Percentiles rank a stretch among this genome's conserved stretches.
phyloP scores from a whole-genome alignment of 2,329 filamentous ascomycete genomes.

The Arthrinium puccinioides region DNA sequence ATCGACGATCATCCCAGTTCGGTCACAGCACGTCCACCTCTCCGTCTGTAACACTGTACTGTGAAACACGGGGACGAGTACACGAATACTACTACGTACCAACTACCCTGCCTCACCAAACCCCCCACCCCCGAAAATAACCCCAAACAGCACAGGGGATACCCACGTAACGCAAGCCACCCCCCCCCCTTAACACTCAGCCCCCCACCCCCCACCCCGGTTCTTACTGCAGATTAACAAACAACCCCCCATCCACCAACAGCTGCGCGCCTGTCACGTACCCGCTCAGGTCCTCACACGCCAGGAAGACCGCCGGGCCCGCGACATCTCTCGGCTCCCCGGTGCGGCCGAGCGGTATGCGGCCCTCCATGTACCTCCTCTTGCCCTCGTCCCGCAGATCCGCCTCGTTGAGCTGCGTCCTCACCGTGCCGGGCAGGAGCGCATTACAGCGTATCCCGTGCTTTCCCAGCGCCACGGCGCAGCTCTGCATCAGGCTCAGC shows the following conservation, averaged over 20 bases:
- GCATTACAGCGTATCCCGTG: constrained; percentile 78
- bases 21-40: too few relatives aligned
- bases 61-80: constrained; percentile 3
- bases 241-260: constrained; percentile 80
- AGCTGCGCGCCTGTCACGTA: constrained; percentile 81
- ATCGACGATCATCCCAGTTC: too few relatives aligned
- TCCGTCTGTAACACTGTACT: too few relatives aligned
- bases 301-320: constrained; percentile 80
- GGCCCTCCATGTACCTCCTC: constrained; percentile 68
- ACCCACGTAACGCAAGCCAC: too few relatives aligned
- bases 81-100: background rate
- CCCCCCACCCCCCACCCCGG: background rate
- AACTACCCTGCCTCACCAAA: background rate
- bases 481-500: constrained; percentile 74
- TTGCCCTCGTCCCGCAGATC: constrained; percentile 70
- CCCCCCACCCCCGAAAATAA: too few relatives aligned
- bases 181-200: background rate
- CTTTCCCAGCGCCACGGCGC: constrained; percentile 69
- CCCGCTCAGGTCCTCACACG: constrained; percentile 67
- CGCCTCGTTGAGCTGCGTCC: constrained; percentile 77
- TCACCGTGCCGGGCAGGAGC: constrained; percentile 73
- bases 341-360: constrained; percentile 73
- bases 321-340: constrained; percentile 68
- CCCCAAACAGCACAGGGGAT: too few relatives aligned
- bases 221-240: constrained; percentile 73